These are phyloP conservation scores for Venturiaceae sp. DNA, from an alignment of 2,329 filamentous ascomycete species.

Conservation along the genomic window DNA sequence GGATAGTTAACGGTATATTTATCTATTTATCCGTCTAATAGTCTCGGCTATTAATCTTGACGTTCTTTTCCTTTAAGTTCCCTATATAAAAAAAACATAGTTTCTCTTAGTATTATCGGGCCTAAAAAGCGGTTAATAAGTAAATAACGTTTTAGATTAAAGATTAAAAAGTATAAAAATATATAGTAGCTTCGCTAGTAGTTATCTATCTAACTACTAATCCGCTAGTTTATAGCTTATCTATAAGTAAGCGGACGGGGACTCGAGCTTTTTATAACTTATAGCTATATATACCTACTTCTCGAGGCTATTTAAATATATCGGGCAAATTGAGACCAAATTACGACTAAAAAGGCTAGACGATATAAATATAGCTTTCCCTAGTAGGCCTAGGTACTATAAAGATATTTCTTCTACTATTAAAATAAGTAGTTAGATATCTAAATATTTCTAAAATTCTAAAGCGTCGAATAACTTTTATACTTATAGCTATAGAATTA, in stretches of 20 bases:
- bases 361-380: too few relatives aligned
- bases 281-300: not conserved
- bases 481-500: too few relatives aligned
- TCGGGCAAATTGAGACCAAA: too few relatives aligned
- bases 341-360: too few relatives aligned
- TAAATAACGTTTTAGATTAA: too few relatives aligned
- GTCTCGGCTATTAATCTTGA: not conserved
- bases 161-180: not conserved
- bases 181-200: not conserved
- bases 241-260: not conserved
- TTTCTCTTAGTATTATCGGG: too few relatives aligned
- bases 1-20: constrained; percentile 70
- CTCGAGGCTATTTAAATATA: not conserved
- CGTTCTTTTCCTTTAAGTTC: not conserved
- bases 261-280: not conserved
- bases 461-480: too few relatives aligned
- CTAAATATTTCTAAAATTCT: too few relatives aligned
- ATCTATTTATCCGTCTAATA: constrained; percentile 75
- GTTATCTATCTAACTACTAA: not conserved
- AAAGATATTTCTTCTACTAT: too few relatives aligned
- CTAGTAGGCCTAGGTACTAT: too few relatives aligned
- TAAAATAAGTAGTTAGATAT: too few relatives aligned
- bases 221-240: not conserved
- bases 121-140: too few relatives aligned
- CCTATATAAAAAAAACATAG: not conserved